Percentiles rank a stretch among this genome's conserved stretches.
Conservation (phyloP, 1,139 yeast genomes). For the Geotrichum histeridarum region DNA sequence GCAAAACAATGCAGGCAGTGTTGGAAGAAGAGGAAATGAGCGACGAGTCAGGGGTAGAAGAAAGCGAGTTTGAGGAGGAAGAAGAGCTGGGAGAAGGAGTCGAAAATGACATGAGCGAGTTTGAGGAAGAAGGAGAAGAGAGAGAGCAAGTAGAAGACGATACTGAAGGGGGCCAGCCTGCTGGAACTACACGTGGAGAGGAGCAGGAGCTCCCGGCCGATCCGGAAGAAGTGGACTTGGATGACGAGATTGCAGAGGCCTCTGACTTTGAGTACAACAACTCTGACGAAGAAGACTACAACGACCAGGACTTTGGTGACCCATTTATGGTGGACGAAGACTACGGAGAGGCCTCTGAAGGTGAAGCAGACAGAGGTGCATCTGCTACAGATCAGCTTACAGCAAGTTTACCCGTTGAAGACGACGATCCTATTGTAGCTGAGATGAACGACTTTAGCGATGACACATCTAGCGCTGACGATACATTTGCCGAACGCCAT, state of each 20-base stretch:
- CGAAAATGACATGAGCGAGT: slow-evolving; percentile 5
- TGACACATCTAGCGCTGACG: not conserved
- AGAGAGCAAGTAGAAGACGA: not conserved
- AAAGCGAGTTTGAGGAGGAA: slow-evolving; percentile 22
- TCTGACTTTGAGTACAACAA: slow-evolving; percentile 10
- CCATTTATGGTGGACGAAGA: slow-evolving; percentile 13
- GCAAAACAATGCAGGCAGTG: slow-evolving; percentile 26
- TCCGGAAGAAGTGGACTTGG: slow-evolving; percentile 4
- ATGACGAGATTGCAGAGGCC: slow-evolving; percentile 4
- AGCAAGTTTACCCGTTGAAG: not conserved
- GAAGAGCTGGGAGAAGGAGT: slow-evolving; percentile 7
- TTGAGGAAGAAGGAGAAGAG: slow-evolving; percentile 2
- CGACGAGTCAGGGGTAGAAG: slow-evolving; percentile 24
- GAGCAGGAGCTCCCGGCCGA: slow-evolving; percentile 6
- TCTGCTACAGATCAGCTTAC: not conserved
- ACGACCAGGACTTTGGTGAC: slow-evolving; percentile 7
- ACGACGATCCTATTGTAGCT: not conserved
- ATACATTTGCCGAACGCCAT: slow-evolving; percentile 1
- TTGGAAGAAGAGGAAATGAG: slow-evolving; percentile 28
- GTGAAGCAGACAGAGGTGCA: not conserved
- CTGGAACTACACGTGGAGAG: not conserved
- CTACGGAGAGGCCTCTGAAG: slow-evolving; percentile 2
- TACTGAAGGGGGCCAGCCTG: not conserved
- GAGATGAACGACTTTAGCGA: not conserved
- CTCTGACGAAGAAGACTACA: slow-evolving; percentile 10